Evolutionary conservation across 2,329 filamentous ascomycete species (phyloP).

Genomic region (Achaetomium macrosporum): DNA sequence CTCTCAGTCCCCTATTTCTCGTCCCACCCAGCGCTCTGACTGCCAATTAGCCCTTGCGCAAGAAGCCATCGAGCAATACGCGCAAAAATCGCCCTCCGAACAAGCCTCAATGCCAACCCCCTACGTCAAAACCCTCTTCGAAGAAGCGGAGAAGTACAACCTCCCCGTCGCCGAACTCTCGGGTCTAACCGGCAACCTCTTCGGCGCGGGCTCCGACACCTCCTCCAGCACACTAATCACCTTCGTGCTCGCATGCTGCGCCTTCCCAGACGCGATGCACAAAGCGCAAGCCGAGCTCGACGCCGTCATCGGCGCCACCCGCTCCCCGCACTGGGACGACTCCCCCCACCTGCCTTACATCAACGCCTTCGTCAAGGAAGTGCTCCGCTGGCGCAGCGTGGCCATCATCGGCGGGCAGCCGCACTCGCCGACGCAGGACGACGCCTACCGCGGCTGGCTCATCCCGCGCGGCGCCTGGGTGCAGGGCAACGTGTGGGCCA

Average conservation of each 20-base stretch:
- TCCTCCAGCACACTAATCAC: conserved; percentile 41
- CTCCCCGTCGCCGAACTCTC: conserved; percentile 42
- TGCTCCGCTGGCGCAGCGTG: conserved; percentile 50
- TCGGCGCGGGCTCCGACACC: conserved; percentile 45
- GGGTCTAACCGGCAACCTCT: conserved; percentile 42
- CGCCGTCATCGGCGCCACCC: conserved; percentile 40
- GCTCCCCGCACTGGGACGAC: conserved; percentile 45
- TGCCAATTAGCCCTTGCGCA: conserved; percentile 45
- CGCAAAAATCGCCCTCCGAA: conserved; percentile 22
- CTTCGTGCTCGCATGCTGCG: conserved; percentile 45
- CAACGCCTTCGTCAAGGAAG: conserved; percentile 49
- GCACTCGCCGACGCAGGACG: conserved; percentile 42
- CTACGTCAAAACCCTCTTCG: conserved; percentile 43
- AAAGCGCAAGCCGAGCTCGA: conserved; percentile 50
- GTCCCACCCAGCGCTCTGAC: too few relatives aligned
- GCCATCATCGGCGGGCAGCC: conserved; percentile 47
- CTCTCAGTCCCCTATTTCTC: too few relatives aligned
- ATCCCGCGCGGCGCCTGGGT: conserved; percentile 47
- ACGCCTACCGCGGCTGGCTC: conserved; percentile 41
- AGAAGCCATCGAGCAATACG: conserved; percentile 40
- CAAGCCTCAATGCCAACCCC: conserved; percentile 27
- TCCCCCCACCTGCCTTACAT: conserved; percentile 46
- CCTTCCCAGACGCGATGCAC: conserved; percentile 40
- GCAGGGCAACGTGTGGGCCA: conserved; percentile 47
- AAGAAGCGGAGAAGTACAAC: conserved; percentile 41